Conservation (phyloP, 192 early-diverging fungal species). For the Coemansia sp. region DNA sequence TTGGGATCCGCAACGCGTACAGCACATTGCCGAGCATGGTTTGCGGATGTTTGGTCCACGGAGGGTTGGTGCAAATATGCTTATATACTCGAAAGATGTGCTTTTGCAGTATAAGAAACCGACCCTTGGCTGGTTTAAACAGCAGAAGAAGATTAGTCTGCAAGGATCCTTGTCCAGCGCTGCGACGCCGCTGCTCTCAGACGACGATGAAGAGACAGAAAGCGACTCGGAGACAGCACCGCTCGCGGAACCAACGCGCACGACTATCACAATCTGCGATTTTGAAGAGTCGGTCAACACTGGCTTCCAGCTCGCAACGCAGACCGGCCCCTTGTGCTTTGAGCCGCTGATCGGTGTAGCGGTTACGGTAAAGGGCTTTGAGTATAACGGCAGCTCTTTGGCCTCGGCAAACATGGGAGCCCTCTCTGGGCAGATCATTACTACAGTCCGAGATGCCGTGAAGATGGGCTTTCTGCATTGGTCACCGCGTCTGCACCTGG, state of each 20-base stretch:
- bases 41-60: conserved; percentile 44
- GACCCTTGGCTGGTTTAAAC: conserved; percentile 33
- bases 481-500: conserved; percentile 92
- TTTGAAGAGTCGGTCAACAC: conserved; percentile 79
- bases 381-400: conserved; percentile 10
- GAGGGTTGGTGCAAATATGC: conserved; percentile 41
- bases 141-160: conserved; percentile 3
- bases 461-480: conserved; percentile 83
- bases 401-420: conserved; percentile 12
- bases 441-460: conserved; percentile 80
- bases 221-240: conserved; percentile 17
- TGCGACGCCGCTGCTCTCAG: conserved; percentile 38
- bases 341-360: conserved; percentile 88
- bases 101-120: conserved; percentile 25
- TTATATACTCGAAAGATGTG: conserved; percentile 40
- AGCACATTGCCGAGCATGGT: conserved; percentile 23
- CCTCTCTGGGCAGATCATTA: conserved; percentile 80
- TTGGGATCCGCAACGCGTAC: conserved; percentile 53
- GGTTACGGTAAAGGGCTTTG: conserved; percentile 41
- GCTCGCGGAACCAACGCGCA: conserved; percentile 10
- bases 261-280: conserved; percentile 54
- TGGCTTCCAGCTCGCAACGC: conserved; percentile 92
- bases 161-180: conserved; percentile 19
- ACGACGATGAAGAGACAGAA: conserved; percentile 24
- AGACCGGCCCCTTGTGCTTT: conserved; percentile 86